Base-by-base conservation (phyloP, 139 green algal species). In the Chlorella sp. region DNA sequence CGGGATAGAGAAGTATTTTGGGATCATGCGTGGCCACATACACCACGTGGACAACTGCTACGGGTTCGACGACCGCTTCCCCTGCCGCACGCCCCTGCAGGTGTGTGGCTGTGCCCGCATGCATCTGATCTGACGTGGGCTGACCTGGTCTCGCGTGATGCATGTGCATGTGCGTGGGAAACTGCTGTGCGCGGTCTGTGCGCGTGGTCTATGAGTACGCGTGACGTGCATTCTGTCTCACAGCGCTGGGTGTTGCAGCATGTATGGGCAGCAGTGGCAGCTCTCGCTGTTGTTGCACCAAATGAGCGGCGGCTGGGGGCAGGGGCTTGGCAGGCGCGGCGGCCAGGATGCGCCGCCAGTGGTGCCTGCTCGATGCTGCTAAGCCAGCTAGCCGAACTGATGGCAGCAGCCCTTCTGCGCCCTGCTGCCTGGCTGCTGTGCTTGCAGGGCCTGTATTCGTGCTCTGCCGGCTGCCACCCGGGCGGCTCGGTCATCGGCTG, bases 1-100 rank as follows among this genome's bases (percentile, higher is more conserved):
- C 15, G 92, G 90, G 66, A 93, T 96, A 22, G 93, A 96, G 89
- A 69, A 24, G 3, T 85, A 96, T 78, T 96, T 96, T 93, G 94
- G 94, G 26, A 96, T 96, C 83, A 89, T 15, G 81, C 2, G 87
- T 1, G 93, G 94, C 28, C 94, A 96, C 77, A 96, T 96, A 30
- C 94, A 96, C 84, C 94, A 96, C 87, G 83, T 96, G 5, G 92
- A 96, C 87, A 96, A 96, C 80, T 64, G 83, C 40, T 93, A 94
- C 64, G 92, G 90, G 0, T 95, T 95, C 79, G 82, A 90, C 78
- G 85, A 96, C 64, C 81, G 94, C 21, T 94, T 96, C 64, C 93
- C 94, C 3, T 94, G 94, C 86, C 22, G 80, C 28, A 89, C 80
- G 12, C 90, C 91, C 37, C 34, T 93, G 5, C 81, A 92, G 86